Percentiles rank a stretch among this genome's conserved stretches.
phyloP scores from a whole-genome alignment of 1,139 yeast species.

The Candida glucosophila region DNA sequence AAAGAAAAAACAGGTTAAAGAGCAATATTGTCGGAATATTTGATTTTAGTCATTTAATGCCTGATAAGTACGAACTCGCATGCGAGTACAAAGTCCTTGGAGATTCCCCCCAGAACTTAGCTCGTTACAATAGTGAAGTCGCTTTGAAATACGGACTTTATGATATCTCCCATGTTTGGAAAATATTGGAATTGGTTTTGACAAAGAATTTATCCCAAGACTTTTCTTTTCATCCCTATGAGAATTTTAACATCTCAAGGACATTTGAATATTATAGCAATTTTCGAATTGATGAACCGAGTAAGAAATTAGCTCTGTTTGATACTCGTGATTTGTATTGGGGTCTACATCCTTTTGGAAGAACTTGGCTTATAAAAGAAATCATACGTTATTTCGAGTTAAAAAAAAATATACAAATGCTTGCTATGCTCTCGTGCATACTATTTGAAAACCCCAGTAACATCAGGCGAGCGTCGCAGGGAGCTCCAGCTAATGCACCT shows the following conservation, averaged over 20 bases:
- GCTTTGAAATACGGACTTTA: slow-evolving; percentile 56
- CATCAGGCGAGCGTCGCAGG: slow-evolving; percentile 11
- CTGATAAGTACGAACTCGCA: slow-evolving; percentile 73
- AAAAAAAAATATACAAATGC: slow-evolving; percentile 71
- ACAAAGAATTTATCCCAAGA: slow-evolving; percentile 4
- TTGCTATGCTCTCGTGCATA: slow-evolving; percentile 81
- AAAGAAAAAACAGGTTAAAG: slow-evolving; percentile 13
- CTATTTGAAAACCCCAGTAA: slow-evolving; percentile 33
- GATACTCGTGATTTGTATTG: slow-evolving; percentile 42
- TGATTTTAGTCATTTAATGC: slow-evolving; percentile 65
- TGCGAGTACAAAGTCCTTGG: slow-evolving; percentile 67
- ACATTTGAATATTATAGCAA: background rate
- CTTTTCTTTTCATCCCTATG: slow-evolving; percentile 8
- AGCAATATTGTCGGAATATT: slow-evolving; percentile 52
- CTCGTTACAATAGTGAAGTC: slow-evolving; percentile 62
- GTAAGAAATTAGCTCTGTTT: slow-evolving; percentile 2
- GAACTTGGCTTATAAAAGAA: slow-evolving; percentile 58
- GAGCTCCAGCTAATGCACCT: slow-evolving; percentile 42
- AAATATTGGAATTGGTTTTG: slow-evolving; percentile 42
- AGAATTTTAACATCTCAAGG: background rate
- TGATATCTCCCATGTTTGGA: slow-evolving; percentile 75
- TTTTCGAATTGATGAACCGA: slow-evolving; percentile 2
- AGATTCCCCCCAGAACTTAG: slow-evolving; percentile 54
- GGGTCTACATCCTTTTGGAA: slow-evolving; percentile 81
- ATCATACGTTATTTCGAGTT: slow-evolving; percentile 59